Evolutionary conservation across 495 filamentous ascomycete species (phyloP), one percentile per base, ranked within the genome.

Genomic region (Recurvomyces mirabilis): DNA sequence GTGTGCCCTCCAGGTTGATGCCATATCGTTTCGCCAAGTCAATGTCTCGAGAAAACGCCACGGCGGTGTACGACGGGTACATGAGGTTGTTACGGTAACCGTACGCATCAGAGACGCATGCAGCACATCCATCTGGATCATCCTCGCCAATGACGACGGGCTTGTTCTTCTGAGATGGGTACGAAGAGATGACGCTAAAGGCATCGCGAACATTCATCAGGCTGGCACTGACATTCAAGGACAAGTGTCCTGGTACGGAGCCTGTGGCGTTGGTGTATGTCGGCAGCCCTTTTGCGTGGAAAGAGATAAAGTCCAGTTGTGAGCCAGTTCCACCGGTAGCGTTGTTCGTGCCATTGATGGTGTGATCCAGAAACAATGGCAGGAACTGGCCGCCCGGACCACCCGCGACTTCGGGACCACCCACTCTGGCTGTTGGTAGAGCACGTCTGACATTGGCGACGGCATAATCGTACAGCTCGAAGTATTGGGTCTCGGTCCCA

Each of bases 121-220:
- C 50, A 5, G 50, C 50, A 23, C 50, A 53, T 1, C 43, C 44
- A 25, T 53, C 50, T 4, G 50, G 50, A 36, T 53, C 50, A 23
- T 48, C 45, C 34, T 53, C 50, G 33, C 50, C 42, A 22, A 53
- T 53, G n/a, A 53, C 23, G 22, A 53, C 35, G 5, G 50, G 50
- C 21, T 48, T 47, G 22, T 41, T 14, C 23, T 43, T 48, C 5
- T 43, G 34, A 5, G 30, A 24, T 2, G 43, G 31, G 26, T 53
- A 53, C 5, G 38, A 42, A 4, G 29, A 13, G 24, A 53, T 46
- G 5, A 53, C 38, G 7, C 19, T 2, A 22, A 53, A 53, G 13
- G 50, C 50, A 14, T 47, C 44, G 21, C 30, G 24, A 30, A 53
- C 46, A 19, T 53, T 48, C 13, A 38, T 25, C 29, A 53, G 19